phyloP scores from a whole-genome alignment of 129 eudicot species.

The Artemisia argyi region DNA sequence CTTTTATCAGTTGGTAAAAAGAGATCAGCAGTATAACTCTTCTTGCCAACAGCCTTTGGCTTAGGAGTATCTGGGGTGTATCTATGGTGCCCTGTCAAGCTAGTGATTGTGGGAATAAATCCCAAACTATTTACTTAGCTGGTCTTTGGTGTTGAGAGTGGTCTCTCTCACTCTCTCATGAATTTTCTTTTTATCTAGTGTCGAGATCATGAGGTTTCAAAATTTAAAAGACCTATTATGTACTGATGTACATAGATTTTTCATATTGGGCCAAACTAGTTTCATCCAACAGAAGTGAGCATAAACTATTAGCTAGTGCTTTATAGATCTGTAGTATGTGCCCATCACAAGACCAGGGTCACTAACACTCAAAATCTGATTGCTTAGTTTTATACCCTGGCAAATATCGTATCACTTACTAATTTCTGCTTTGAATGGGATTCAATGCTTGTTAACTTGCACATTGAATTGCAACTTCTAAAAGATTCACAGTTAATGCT shows the following conservation, averaged over 20 bases:
- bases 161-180: background rate
- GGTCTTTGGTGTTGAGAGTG: background rate
- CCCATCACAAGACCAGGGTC: background rate
- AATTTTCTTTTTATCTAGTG: background rate
- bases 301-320: background rate
- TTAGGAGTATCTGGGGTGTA: no score
- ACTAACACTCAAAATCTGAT: background rate
- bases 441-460: no score
- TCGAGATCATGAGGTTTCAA: background rate
- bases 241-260: background rate
- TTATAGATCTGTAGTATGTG: background rate
- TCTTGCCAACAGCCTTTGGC: no score
- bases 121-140: background rate
- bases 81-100: no score
- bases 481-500: background rate
- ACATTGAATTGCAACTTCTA: background rate
- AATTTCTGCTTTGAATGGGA: no score
- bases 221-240: background rate
- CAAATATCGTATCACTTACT: background rate
- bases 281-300: background rate
- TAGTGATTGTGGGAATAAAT: no score
- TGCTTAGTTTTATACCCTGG: background rate
- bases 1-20: no score
- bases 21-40: no score
- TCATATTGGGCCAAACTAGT: background rate